Conservation (phyloP, 129 eudicot genomes). For the Lactuca saligna region DNA sequence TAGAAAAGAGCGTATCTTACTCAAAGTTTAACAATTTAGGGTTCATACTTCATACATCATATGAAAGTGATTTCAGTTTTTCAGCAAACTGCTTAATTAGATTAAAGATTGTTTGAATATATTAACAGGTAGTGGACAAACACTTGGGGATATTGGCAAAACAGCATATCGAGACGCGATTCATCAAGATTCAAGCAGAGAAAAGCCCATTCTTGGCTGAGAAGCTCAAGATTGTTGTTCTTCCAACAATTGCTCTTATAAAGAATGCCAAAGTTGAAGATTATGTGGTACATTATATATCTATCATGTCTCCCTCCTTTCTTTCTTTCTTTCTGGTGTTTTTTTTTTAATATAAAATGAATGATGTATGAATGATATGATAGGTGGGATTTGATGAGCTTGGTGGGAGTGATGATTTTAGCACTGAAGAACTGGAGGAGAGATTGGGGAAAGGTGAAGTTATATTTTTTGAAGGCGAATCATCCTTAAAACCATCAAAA, state of each 20-base stretch:
- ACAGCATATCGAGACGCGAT: conserved; percentile 51
- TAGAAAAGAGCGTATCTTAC: no score
- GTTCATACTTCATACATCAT: no score
- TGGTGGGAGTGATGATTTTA: conserved; percentile 82
- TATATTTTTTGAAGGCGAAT: conserved; percentile 76
- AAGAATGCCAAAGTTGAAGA: conserved; percentile 94
- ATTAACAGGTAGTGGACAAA: conserved; percentile 17
- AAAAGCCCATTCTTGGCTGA: conserved; percentile 89
- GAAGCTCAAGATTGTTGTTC: conserved; percentile 84
- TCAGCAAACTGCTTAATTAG: no score
- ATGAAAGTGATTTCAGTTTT: no score
- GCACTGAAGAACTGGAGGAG: conserved; percentile 90
- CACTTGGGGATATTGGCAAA: no score
- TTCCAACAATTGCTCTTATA: conserved; percentile 90
- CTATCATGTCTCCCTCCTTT: not conserved
- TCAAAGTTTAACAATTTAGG: conserved; percentile 45
- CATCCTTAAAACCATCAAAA: conserved; percentile 47
- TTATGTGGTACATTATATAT: conserved; percentile 60
- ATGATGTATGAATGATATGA: not conserved
- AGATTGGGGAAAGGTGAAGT: conserved; percentile 82
- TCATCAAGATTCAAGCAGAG: conserved; percentile 87
- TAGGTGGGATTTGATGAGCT: conserved; percentile 98
- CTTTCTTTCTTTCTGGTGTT: no score
- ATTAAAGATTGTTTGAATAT: no score
- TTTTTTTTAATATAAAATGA: not conserved